Evolutionary conservation across 2,329 filamentous ascomycete species (phyloP).

Genomic region (Fusarium ramigenum): DNA sequence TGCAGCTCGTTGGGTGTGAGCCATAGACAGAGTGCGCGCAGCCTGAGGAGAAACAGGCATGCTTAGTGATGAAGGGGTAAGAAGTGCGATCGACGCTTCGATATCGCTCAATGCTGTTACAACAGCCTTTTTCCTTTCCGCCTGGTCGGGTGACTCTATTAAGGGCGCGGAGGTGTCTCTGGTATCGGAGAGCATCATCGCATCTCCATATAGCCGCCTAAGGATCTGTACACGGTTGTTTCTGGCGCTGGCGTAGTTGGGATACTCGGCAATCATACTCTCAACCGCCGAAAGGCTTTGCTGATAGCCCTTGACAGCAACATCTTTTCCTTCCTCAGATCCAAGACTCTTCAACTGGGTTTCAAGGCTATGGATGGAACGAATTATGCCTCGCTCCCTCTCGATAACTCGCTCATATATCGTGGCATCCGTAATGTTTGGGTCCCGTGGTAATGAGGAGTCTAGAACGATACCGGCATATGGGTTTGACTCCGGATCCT

Average conservation of each 20-base stretch:
- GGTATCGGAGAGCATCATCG: constrained; percentile 58
- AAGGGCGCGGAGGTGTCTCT: constrained; percentile 53
- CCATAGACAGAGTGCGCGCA: constrained; percentile 72
- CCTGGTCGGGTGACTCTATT: constrained; percentile 48
- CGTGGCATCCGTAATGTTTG: constrained; percentile 60
- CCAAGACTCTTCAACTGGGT: constrained; percentile 58
- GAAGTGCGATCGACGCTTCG: constrained; percentile 65
- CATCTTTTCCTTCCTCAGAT: constrained; percentile 48
- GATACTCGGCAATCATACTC: constrained; percentile 64
- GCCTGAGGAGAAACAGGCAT: constrained; percentile 69
- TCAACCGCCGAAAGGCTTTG: constrained; percentile 60
- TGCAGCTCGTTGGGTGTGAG: constrained; percentile 76
- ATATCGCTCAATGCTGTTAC: constrained; percentile 61
- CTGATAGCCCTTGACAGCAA: constrained; percentile 56
- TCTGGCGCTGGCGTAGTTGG: constrained; percentile 75
- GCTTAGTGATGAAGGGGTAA: constrained; percentile 61
- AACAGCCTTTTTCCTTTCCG: constrained; percentile 53
- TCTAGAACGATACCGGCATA: constrained; percentile 64
- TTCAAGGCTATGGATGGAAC: constrained; percentile 64
- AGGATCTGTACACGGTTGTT: constrained; percentile 79
- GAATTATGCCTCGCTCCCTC: constrained; percentile 63
- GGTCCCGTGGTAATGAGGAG: constrained; percentile 63
- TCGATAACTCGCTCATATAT: constrained; percentile 62
- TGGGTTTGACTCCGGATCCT: constrained; percentile 71
- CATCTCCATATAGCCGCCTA: constrained; percentile 70